A percentile compares a stretch with the other conserved stretches of the same genome.
Conservation (phyloP, 2,329 filamentous ascomycete species). For the Pseudofabraea citricarpa region DNA sequence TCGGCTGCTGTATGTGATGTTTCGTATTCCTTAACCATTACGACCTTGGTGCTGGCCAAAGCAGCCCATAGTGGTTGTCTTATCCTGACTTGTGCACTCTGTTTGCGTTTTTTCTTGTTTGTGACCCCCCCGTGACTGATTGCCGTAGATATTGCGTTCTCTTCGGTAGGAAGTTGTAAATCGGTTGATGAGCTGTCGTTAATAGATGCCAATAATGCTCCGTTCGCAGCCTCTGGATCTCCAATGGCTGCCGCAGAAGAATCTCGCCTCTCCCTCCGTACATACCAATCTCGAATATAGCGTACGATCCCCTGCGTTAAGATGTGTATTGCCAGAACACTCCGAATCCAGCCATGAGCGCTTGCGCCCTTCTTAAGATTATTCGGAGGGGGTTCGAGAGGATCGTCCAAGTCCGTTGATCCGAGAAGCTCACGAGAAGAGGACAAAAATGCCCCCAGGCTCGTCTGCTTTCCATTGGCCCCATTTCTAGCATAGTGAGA, state of each 20-base stretch:
- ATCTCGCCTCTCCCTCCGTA: constrained; percentile 54
- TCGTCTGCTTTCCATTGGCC: constrained; percentile 17
- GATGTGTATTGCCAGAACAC: constrained; percentile 69
- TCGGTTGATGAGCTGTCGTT: constrained; percentile 30
- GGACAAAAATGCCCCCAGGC: constrained; percentile 23
- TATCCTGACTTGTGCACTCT: constrained; percentile 84
- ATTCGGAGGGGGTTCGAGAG: constrained; percentile 39
- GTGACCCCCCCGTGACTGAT: constrained; percentile 37
- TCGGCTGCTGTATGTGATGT: constrained; percentile 73
- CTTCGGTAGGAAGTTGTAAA: constrained; percentile 18
- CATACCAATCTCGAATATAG: constrained; percentile 65
- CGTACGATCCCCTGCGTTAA: constrained; percentile 68
- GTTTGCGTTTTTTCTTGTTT: constrained; percentile 81
- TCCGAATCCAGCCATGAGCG: constrained; percentile 59
- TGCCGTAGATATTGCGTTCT: constrained; percentile 18
- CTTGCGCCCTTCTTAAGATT: constrained; percentile 50
- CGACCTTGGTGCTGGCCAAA: constrained; percentile 92
- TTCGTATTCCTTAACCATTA: constrained; percentile 87
- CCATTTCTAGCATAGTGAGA: constrained; percentile 25
- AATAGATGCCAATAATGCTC: constrained; percentile 42
- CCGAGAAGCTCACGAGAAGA: constrained; percentile 17
- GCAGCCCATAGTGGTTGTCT: constrained; percentile 93
- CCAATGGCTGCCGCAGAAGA: constrained; percentile 40
- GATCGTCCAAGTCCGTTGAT: constrained; percentile 35
- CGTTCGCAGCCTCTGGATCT: constrained; percentile 61